Conservation (phyloP, 192 early-diverging fungal genomes). For the Coemansia sp. region DNA sequence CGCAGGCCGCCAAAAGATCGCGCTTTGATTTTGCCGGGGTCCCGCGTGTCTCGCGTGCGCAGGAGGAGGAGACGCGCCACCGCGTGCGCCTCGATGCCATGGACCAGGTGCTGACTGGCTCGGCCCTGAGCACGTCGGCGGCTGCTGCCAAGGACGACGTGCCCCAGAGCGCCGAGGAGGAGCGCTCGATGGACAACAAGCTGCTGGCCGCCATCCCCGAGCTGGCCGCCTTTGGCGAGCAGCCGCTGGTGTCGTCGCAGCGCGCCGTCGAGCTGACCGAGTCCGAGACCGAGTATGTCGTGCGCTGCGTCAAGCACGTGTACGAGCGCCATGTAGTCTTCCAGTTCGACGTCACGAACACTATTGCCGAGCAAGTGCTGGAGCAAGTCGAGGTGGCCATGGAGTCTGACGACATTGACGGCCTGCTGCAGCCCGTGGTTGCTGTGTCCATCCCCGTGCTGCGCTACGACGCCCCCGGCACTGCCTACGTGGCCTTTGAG, state of each 20-base stretch:
- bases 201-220: constrained; percentile 79
- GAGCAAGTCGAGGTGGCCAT: constrained; percentile 89
- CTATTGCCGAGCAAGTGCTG: constrained; percentile 87
- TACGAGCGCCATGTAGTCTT: constrained; percentile 88
- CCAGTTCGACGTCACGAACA: constrained; percentile 95
- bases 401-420: constrained; percentile 65
- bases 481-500: constrained; percentile 86
- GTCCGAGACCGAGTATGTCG: constrained; percentile 91
- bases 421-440: constrained; percentile 62
- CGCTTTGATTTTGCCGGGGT: constrained; percentile 78
- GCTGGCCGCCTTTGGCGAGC: constrained; percentile 75
- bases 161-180: background rate
- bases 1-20: constrained; percentile 57
- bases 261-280: constrained; percentile 85
- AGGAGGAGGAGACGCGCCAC: constrained; percentile 80
- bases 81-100: constrained; percentile 55
- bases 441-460: constrained; percentile 76
- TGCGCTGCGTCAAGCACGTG: constrained; percentile 91
- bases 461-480: constrained; percentile 71
- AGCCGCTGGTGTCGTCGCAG: constrained; percentile 73
- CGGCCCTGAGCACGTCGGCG: constrained; percentile 20
- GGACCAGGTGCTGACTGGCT: constrained; percentile 49
- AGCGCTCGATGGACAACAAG: constrained; percentile 15
- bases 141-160: background rate
- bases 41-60: constrained; percentile 80